Evolutionary conservation across 2,329 filamentous ascomycete genomes (phyloP).

Genomic region (Colletotrichum musae): DNA sequence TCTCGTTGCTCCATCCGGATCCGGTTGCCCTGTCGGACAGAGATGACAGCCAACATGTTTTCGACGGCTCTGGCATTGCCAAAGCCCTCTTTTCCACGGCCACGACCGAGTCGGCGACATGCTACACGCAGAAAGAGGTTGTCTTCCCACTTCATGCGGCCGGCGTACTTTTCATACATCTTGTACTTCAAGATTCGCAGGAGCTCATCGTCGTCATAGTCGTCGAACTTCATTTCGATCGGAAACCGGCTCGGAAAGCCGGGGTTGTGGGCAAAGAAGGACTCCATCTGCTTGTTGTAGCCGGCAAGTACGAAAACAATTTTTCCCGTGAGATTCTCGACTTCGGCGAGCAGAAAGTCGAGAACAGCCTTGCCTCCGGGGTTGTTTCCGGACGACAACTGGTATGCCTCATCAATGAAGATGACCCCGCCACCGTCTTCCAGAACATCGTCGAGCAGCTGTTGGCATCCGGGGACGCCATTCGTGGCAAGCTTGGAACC

Average conservation of each 20-base stretch:
- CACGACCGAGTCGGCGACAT: constrained; percentile 71
- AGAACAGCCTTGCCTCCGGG: constrained; percentile 73
- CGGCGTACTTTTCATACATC: constrained; percentile 67
- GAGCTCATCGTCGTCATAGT: constrained; percentile 78
- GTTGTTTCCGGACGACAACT: constrained; percentile 73
- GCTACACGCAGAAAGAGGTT: constrained; percentile 77
- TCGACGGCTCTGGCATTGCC: constrained; percentile 81
- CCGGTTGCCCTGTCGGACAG: constrained; percentile 71
- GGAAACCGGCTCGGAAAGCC: constrained; percentile 81
- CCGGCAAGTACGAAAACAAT: constrained; percentile 81
- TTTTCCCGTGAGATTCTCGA: constrained; percentile 80
- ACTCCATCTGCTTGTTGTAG: constrained; percentile 82
- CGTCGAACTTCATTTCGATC: constrained; percentile 74
- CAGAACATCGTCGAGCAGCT: constrained; percentile 63
- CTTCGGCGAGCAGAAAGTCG: constrained; percentile 79
- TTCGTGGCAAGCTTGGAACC: constrained; percentile 76
- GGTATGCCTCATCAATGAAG: constrained; percentile 87
- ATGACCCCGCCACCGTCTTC: constrained; percentile 75
- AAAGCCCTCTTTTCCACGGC: constrained; percentile 76
- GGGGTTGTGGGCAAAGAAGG: constrained; percentile 81
- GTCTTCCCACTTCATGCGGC: constrained; percentile 71
- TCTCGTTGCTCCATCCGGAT: constrained; percentile 62
- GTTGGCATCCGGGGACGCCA: constrained; percentile 71
- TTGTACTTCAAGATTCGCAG: constrained; percentile 70
- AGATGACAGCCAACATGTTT: constrained; percentile 70